phyloP scores from a whole-genome alignment of 192 early-diverging fungal genomes.

The Allomyces macrogynus region DNA sequence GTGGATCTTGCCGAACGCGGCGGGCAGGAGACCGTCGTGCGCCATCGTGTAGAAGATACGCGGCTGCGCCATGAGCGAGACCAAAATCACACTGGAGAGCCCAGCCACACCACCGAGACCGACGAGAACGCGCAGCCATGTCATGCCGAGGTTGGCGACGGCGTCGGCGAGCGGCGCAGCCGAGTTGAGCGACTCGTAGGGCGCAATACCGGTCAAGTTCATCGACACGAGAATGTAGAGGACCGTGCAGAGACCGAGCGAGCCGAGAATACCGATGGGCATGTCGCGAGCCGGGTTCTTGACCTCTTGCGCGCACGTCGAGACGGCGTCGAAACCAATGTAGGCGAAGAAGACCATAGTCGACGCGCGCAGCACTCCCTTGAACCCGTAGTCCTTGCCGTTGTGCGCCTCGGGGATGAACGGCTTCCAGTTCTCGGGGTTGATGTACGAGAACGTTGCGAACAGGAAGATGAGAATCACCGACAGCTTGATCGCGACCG shows the following conservation, averaged over 20 bases:
- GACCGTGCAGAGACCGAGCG: constrained; percentile 50
- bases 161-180: constrained; percentile 35
- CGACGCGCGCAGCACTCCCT: constrained; percentile 50
- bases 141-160: constrained; percentile 13
- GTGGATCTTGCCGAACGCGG: constrained; percentile 46
- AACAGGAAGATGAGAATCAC: constrained; percentile 64
- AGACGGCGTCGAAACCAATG: constrained; percentile 75
- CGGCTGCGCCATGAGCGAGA: constrained; percentile 56
- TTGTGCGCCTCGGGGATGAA: constrained; percentile 42
- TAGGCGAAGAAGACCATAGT: constrained; percentile 59
- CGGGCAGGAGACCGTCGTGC: constrained; percentile 64
- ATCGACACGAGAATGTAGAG: constrained; percentile 51
- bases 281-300: constrained; percentile 56
- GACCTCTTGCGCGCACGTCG: constrained; percentile 68
- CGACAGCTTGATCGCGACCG: constrained; percentile 52
- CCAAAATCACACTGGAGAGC: constrained; percentile 57
- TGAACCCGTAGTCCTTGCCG: constrained; percentile 39
- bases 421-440: constrained; percentile 48
- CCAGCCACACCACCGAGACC: constrained; percentile 57
- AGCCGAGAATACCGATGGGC: constrained; percentile 69
- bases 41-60: constrained; percentile 79
- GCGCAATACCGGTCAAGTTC: constrained; percentile 42
- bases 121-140: constrained; percentile 57
- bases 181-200: constrained; percentile 26
- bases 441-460: constrained; percentile 42